Base-by-base conservation (phyloP, 1,284 basidiomycete species). In the Microbotryomycetes sp. region DNA sequence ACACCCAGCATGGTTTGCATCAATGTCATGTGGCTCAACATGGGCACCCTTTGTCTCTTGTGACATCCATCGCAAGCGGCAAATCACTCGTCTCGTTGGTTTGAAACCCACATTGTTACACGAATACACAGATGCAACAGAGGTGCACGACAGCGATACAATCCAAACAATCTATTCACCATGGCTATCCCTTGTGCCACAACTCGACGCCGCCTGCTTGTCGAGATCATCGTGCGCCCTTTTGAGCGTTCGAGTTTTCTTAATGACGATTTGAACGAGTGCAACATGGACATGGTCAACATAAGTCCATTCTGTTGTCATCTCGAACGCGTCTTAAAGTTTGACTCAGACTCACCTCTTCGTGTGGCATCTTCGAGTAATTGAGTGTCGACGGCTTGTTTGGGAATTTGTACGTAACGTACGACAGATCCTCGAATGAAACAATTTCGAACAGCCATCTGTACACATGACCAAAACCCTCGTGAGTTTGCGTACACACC, bases 391-490 rank as follows among this genome's bases (percentile, higher is more conserved):
- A 98, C 92, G 65, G 89, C 88, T 62, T 90, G 86, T 23, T 90
- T 84, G 3, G 92, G 90, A 61, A 98, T 81, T 75, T 96, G 89
- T 12, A 98, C 96, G 74, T 97, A 99, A 70, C 96, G 86, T 45
- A 98, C 93, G 15, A 98, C 96, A 3, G 92, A 97, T 62, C 96
- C 96, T 60, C 96, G 87, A 72, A 98, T 98, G 76, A 98, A 99
- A 74, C 92, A 94, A 75, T 97, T 98, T 79, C 94, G 96, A 52
- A 98, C 93, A 0, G 96, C 92, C 85, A 97, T 91, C 94, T 98
- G 72, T 22, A 9, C 36, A 42, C 19, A 42, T 42, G 36, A 9
- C 36, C 16, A 48, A 28, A 26, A 36, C 9, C 7, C 30, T 23
- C 30, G 23, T 45, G 22, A 6, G 28, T 32, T n/a, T 15, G 16